Evolutionary conservation across 345 rosid species (phyloP), one percentile per base, ranked within the genome.

Genomic region (Reutealis trisperma): DNA sequence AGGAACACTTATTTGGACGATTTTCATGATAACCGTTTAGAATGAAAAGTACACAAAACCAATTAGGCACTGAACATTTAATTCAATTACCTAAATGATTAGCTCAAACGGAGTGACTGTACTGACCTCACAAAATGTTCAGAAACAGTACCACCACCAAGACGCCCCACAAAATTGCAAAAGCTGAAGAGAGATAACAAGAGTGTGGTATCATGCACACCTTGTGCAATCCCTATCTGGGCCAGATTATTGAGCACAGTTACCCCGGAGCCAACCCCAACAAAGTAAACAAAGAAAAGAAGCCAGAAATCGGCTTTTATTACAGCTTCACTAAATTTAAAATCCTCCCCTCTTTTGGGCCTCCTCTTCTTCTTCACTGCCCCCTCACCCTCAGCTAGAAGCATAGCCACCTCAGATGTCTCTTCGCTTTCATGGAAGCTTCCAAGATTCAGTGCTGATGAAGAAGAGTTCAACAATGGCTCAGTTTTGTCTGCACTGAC

Each of bases 271-370:
- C 93, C 93, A 73, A 89, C 93, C 75, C 93, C 93, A 11, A 81
- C 82, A 75, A 91, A 91, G 82, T 83, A 91, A 75, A 86, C 89
- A 63, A 82, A 81, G 83, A 87, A 91, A 75, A 91, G 91, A 61
- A 89, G 91, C 95, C 95, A 91, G 83, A 89, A 91, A 87, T 91
- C 95, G 41, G 95, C 93, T 83, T 91, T 89, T 73, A 91, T 55
- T 70, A 88, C 65, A 71, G 93, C 95, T 77, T 88, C 95, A 22
- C 67, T 77, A 74, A 91, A 88, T 57, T 70, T 83, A 76, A 91
- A 91, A 80, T 89, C 91, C 82, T 90, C 92, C 68, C 94, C 94
- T 78, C 94, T 82, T 79, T 83, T 90, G 51, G 94, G 92, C 82
- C 83, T 81, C 74, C 89, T 84, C 80, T 76, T 90, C 83, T 90